Percentiles rank a stretch among this genome's conserved stretches.
These are phyloP conservation scores for Termitomyces sp. DNA, from an alignment of 768 basidiomycete species.

Conservation along the genomic window DNA sequence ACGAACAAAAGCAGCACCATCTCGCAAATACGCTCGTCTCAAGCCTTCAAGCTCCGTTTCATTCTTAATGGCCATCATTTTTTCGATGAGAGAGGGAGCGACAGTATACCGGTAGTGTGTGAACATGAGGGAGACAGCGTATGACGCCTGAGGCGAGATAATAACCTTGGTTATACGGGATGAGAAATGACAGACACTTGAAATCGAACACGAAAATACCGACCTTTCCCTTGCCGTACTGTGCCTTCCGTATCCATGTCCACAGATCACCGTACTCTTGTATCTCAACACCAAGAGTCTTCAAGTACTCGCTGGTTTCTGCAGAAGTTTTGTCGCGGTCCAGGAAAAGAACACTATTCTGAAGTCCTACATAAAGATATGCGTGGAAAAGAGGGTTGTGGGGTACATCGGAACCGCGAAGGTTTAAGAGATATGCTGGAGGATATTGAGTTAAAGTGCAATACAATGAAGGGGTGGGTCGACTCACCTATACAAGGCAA, in stretches of 20 bases:
- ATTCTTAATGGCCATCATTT: slow-evolving; percentile 87
- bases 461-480: neutral
- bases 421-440: slow-evolving; percentile 79
- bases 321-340: slow-evolving; percentile 59
- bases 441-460: neutral
- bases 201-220: slow-evolving; percentile 1
- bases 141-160: slow-evolving; percentile 69
- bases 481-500: slow-evolving; percentile 64
- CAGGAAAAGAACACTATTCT: slow-evolving; percentile 68
- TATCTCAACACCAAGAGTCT: slow-evolving; percentile 47
- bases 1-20: slow-evolving; percentile 81
- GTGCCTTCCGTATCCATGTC: slow-evolving; percentile 66
- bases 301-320: slow-evolving; percentile 54
- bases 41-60: slow-evolving; percentile 78
- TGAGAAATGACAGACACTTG: slow-evolving; percentile 1
- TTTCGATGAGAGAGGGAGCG: slow-evolving; percentile 61
- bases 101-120: slow-evolving; percentile 79
- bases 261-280: slow-evolving; percentile 75
- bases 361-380: slow-evolving; percentile 69
- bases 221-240: slow-evolving; percentile 79
- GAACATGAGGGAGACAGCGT: slow-evolving; percentile 81
- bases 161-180: slow-evolving; percentile 37
- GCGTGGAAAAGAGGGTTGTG: slow-evolving; percentile 90
- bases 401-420: slow-evolving; percentile 86
- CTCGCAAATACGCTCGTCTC: slow-evolving; percentile 78